These are phyloP conservation scores for Ophiostoma australiae DNA, from an alignment of 2,329 filamentous ascomycete species.

Conservation along the genomic window DNA sequence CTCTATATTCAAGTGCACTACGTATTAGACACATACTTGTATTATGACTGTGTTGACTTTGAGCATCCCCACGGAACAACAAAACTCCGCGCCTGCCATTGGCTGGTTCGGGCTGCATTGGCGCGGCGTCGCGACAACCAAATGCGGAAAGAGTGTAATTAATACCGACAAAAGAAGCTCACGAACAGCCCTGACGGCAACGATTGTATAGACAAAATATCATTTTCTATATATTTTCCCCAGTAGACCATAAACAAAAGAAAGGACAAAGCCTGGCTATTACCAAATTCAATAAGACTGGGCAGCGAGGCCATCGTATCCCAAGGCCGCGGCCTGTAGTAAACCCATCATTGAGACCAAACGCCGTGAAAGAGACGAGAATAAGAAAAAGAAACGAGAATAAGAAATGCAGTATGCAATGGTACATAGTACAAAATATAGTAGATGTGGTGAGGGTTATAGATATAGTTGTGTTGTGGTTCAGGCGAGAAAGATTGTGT, in stretches of 20 bases:
- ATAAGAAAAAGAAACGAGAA: background rate
- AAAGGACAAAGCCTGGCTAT: background rate
- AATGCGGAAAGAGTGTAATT: background rate
- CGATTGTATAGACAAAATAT: background rate
- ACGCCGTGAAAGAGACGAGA: constrained; percentile 2
- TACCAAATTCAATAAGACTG: background rate
- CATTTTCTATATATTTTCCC: constrained; percentile 19
- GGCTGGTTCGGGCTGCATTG: background rate
- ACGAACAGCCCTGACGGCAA: background rate
- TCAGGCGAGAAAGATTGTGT: background rate
- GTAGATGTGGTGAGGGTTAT: background rate
- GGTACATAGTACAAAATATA: constrained; percentile 15
- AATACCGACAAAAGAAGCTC: background rate
- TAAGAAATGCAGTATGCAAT: background rate
- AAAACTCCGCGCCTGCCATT: constrained; percentile 17
- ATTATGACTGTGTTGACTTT: background rate
- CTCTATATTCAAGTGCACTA: constrained; percentile 2
- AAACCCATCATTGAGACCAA: constrained; percentile 14
- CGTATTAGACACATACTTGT: background rate
- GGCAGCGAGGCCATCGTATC: constrained; percentile 9
- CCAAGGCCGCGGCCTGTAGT: constrained; percentile 12
- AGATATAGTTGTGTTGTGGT: background rate
- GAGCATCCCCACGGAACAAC: constrained; percentile 18
- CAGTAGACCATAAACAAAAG: background rate
- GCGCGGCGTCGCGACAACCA: background rate